Evolutionary conservation across 2,329 filamentous ascomycete species (phyloP), one percentile per base, ranked within the genome.

Genomic region (Aspergillus aculeatus): DNA sequence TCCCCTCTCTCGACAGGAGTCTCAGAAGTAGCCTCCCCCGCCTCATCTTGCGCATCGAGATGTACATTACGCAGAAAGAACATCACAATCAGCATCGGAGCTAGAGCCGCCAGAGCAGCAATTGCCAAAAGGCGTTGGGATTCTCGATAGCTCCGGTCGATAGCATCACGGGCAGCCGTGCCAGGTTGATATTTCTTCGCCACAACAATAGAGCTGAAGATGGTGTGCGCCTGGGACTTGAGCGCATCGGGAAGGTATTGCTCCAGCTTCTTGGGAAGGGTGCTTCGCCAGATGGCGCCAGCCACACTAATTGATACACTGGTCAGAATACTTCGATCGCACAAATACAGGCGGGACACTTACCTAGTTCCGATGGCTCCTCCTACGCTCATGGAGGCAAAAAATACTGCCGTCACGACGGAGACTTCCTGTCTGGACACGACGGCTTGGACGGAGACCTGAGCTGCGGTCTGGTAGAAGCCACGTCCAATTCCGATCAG

Each of bases 231-330:
- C 21, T 67, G 62, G 10, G 31, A 24, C 48, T 69, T 64, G 44
- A 61, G 16, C 10, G 68, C 66, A 5, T 47, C 53, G 2, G 68
- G 68, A 7, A 69, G 59, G 47, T 69, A 62, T n/a, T 57, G 12
- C 4, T 47, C 23, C 4, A 69, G 58, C 31, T 66, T 68, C 0
- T 31, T 51, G 0, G 66, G 67, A 14, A 69, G 65, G 1, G 61
- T 64, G 44, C 60, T 69, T n/a, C 67, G 71, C 75, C 75, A 77
- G 32, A 77, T 77, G 10, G 73, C 75, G 1, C 75, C 75, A 5
- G 71, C 69, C 5, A 77, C 71, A 29, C 68, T 68, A 24, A 16
- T 19, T 4, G 19, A 16, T 24, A 19, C 16, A 26, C 6, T 47
- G 23, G 16, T 5, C 6, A 29, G 23, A 50, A 29, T 10, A 9